Percentiles rank a stretch among this genome's conserved stretches.
Evolutionary conservation across 2,329 filamentous ascomycete genomes (phyloP).

Genomic region (Diaporthe destruens): DNA sequence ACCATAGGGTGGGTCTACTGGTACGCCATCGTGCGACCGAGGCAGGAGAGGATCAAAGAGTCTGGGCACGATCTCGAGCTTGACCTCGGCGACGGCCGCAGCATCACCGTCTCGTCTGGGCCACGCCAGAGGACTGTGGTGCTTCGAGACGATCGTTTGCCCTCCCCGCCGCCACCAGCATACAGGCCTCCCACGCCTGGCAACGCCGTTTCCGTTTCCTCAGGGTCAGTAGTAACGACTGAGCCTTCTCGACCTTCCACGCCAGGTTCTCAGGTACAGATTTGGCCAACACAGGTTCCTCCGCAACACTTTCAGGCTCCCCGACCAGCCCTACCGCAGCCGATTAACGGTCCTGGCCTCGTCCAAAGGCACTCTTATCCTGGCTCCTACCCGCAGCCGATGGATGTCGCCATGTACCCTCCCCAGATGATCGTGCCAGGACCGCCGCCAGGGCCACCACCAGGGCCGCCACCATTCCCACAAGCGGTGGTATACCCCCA

Average conservation of each 20-base stretch:
- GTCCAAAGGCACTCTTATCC: neutral
- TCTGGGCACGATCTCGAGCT: slow-evolving; percentile 29
- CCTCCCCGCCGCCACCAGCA: slow-evolving; percentile 19
- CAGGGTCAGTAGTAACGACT: neutral
- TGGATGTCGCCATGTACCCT: neutral
- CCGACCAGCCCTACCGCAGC: neutral
- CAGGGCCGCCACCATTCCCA: slow-evolving; percentile 11
- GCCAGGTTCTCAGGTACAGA: neutral
- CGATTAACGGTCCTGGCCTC: neutral
- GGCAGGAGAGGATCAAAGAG: slow-evolving; percentile 40
- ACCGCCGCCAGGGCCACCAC: neutral
- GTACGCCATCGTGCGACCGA: slow-evolving; percentile 42
- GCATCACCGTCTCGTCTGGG: slow-evolving; percentile 21
- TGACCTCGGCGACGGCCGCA: slow-evolving; percentile 26
- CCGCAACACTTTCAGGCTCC: neutral
- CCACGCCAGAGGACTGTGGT: slow-evolving; percentile 22
- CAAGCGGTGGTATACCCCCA: slow-evolving; percentile 20
- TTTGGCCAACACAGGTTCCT: slow-evolving; percentile 4
- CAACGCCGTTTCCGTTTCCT: neutral
- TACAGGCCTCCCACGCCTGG: slow-evolving; percentile 31
- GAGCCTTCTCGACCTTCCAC: slow-evolving; percentile 4
- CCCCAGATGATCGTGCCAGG: slow-evolving; percentile 19
- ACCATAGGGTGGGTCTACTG: slow-evolving; percentile 51
- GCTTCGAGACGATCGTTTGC: slow-evolving; percentile 11
- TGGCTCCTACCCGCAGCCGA: neutral